Percentiles rank a stretch among this genome's conserved stretches.
These are phyloP conservation scores for Monosporascus sp. DNA, from an alignment of 2,329 filamentous ascomycete genomes.

Conservation along the genomic window DNA sequence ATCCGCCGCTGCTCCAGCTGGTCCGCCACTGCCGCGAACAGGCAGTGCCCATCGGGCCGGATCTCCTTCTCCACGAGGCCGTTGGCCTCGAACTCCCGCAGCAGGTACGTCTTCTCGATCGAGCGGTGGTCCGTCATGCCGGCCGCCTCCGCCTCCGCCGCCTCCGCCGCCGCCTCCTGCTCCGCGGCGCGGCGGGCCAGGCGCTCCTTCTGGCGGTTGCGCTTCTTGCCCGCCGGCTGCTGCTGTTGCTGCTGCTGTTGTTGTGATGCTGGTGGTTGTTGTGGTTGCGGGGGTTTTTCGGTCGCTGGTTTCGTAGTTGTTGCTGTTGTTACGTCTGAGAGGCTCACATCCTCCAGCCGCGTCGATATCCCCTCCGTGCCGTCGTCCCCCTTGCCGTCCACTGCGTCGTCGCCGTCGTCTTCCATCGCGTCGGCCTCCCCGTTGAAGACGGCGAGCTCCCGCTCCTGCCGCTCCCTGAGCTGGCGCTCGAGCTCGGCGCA, in stretches of 20 bases:
- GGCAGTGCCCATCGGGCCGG: slow-evolving; percentile 85
- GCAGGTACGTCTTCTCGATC: slow-evolving; percentile 67
- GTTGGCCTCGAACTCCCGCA: slow-evolving; percentile 56
- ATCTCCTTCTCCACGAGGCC: slow-evolving; percentile 72
- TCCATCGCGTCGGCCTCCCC: slow-evolving; percentile 16
- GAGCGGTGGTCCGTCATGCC: slow-evolving; percentile 68
- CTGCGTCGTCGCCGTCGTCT: slow-evolving; percentile 2
- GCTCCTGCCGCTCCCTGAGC: slow-evolving; percentile 60
- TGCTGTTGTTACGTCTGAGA: slow-evolving; percentile 3
- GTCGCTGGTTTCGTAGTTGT: background rate
- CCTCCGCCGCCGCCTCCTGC: slow-evolving; percentile 61
- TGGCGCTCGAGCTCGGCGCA: slow-evolving; percentile 65
- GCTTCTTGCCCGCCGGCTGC: slow-evolving; percentile 54
- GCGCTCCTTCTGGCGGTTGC: slow-evolving; percentile 86
- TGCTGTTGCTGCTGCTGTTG: slow-evolving; percentile 13
- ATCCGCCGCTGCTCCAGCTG: slow-evolving; percentile 59
- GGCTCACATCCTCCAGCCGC: slow-evolving; percentile 11
- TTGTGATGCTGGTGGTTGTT: slow-evolving; percentile 13
- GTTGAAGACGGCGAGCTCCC: slow-evolving; percentile 46
- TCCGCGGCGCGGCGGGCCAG: slow-evolving; percentile 86
- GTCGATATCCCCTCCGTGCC: slow-evolving; percentile 15
- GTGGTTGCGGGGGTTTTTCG: slow-evolving; percentile 7
- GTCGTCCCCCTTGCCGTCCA: slow-evolving; percentile 10
- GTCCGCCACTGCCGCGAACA: slow-evolving; percentile 88
- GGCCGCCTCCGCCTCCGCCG: slow-evolving; percentile 71